Base-by-base conservation (phyloP, 2,329 filamentous ascomycete species). In the Xylariaceae sp. region DNA sequence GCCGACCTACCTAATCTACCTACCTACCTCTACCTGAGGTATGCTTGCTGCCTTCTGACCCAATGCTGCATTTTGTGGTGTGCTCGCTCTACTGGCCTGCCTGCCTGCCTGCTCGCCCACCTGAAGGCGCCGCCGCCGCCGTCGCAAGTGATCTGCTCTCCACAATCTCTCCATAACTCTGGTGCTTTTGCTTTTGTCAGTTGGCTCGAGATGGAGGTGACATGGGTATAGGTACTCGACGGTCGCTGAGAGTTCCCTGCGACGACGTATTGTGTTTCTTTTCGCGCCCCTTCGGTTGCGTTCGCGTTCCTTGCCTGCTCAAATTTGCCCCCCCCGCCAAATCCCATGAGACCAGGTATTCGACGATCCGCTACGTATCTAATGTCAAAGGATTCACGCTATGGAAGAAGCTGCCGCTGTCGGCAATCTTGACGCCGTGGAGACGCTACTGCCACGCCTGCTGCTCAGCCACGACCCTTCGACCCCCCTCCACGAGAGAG, bases 401-500 rank as follows among this genome's bases (percentile, higher is more conserved):
- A 51, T 51, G 49, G 49, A 51, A 50, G 49, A 51, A 50, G 49
- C 49, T 47, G 49, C 49, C 41, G 45, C 44, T 18, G 34, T 48
- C 40, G 49, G 49, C 43, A 48, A 51, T 41, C 45, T 50, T 35
- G 41, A 48, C 29, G 49, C 43, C 36, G 45, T 51, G 39, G 45
- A 51, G 43, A 46, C 38, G 18, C 34, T 51, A 31, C 33, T 51
- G 41, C 49, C 49, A 37, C 48, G 45, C 43, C 31, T 51, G 31
- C 15, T 51, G 31, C 31, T 45, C 21, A 51, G 43, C 43, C 38
- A 43, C 41, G 49, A 51, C 26, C 36, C 13, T 18, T 45, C 40
- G 2, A 21, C 48, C 8, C 47, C 49, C 18, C 49, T 51, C 35
- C 41, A 51, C 28, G 49, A 51, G 41, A 48, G 49, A 29, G 41